Base-by-base conservation (phyloP, 2,329 filamentous ascomycete genomes). In the Endothia cerciana region DNA sequence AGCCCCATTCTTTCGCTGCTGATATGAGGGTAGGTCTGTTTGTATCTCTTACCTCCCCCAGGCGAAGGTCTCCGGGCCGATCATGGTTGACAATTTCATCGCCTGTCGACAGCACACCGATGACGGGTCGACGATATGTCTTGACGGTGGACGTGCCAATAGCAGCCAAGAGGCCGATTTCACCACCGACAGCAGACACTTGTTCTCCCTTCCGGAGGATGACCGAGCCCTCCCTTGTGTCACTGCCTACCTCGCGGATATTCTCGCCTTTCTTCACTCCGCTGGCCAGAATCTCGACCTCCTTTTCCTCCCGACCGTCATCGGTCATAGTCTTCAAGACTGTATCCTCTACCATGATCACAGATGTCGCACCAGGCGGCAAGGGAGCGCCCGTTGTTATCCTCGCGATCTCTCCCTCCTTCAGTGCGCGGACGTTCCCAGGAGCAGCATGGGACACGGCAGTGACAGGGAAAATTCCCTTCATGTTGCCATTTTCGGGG, bases 321-420 rank as follows among this genome's bases (percentile, higher is more conserved):
- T 91, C 89, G 0, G 93, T 95, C 77, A 87, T 88, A 1, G 86
- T 89, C 67, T 86, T 87, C 4, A 99, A 81, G 0, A 89, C 79
- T 0, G 95, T 99, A 73, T 97, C 95, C 79, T 99, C 95, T 0
- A 99, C 95, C 93, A 96, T 98, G 57, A 97, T 90, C 5, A 99
- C 94, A 0, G 94, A 90, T 33, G 92, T 97, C 1, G 95, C 93
- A 0, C 94, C 93, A 0, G 89, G 89, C 1, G 95, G 95, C 0
- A 99, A 80, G 13, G 95, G 94, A 6, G 95, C 95, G 0, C 95
- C 95, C 0, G 95, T 99, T 0, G 95, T 99, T 71, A 99, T 97
- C 57, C 95, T 86, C 0, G 94, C 91, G 62, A 98, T 89, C 69
- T 93, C 85, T 0, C 94, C 93, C 41, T 87, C 82, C 63, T 89